Base-by-base conservation (phyloP, 2,329 filamentous ascomycete genomes). In the Penicillium sp. region DNA sequence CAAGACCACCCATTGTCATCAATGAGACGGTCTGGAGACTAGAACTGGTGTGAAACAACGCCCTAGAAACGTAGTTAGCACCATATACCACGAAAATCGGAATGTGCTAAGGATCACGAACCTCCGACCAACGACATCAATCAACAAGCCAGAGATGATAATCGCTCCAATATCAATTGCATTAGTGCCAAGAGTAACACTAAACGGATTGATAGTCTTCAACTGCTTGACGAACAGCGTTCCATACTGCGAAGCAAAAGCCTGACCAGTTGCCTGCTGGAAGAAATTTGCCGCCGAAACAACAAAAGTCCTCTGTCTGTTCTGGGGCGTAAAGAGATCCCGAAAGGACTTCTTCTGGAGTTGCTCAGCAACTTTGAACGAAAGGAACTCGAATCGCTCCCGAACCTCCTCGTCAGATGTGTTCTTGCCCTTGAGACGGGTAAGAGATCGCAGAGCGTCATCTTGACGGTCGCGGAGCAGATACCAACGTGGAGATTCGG, bases 1-100 rank as follows among this genome's bases (percentile, higher is more conserved):
- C 75, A 10, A 77, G 62, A 2, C 68, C 74, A 25, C 72, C 76
- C 74, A 78, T 76, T 7, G 70, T 69, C 19, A 77, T 64, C 2
- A 76, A 62, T 4, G 64, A 63, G 5, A 57, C 57, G 1, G 66
- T 62, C 47, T 76, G 74, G 13, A 75, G 42, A 11, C 57, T 45
- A 0, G 66, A 66, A 2, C 72, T 69, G 13, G 68, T 54, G 10
- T 57, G 54, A 35, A 60, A 60, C 7, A 60, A 51, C 10, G 39
- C 37, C 6, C 58, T 60, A 13, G 8, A 26, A 27, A 19, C 4
- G 23, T 29, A 21, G 7, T 31, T 5, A 50, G 54, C 44, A 14
- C 14, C 44, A 26, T 13, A 25, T 55, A 25, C 4, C 26, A 7
- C 1, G 4, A 16, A 4, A 10, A 0, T 3, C 1, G n/a, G 13